Base-by-base conservation (phyloP, 2,329 filamentous ascomycete species). In the Verticillium nubilum region DNA sequence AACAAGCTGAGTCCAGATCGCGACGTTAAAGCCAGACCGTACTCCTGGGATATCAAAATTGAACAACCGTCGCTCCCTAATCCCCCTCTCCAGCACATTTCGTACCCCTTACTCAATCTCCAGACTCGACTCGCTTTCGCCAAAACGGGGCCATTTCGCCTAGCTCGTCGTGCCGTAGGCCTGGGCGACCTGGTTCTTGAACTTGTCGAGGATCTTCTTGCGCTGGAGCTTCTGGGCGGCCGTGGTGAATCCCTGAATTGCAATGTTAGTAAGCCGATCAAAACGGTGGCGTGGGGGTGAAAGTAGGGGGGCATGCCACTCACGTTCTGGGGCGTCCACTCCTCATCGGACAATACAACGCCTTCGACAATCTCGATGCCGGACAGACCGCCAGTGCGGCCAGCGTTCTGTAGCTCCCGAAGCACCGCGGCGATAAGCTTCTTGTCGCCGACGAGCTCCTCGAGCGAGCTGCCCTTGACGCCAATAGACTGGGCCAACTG, bases 271-370 rank as follows among this genome's bases (percentile, higher is more conserved):
- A 33, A 47, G 33, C 13, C 3, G 13, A 26, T 33, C 23, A 9
- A 26, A 19, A 19, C 1, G 5, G 6, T 25, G 7, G 9, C 23
- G 17, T 23, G 10, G 59, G 17, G 19, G 37, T 31, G 28, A 31
- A 31, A n/a, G n/a, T 23, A 23, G 17, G 33, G 13, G 33, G 33
- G 33, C 7, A 9, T 19, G n/a, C 54, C 28, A 79, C 86, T 82
- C 73, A 89, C 86, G 68, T 90, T 91, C 65, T 90, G 85, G 52
- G 88, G 86, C 10, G 86, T 90, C 88, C 88, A 91, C 72, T 91
- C 88, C 73, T 90, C 87, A 63, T 90, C 87, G 0, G 85, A 84
- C 65, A 91, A 69, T 1, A 90, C 87, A 13, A 90, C 85, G 62
- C 87, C 88, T 62, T 89, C 85, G 61, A 91, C 86, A 59, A 90